A percentile compares a stretch with the other conserved stretches of the same genome.
Conservation (phyloP, 2,329 filamentous ascomycete genomes). For the Penicillium oxalicum region DNA sequence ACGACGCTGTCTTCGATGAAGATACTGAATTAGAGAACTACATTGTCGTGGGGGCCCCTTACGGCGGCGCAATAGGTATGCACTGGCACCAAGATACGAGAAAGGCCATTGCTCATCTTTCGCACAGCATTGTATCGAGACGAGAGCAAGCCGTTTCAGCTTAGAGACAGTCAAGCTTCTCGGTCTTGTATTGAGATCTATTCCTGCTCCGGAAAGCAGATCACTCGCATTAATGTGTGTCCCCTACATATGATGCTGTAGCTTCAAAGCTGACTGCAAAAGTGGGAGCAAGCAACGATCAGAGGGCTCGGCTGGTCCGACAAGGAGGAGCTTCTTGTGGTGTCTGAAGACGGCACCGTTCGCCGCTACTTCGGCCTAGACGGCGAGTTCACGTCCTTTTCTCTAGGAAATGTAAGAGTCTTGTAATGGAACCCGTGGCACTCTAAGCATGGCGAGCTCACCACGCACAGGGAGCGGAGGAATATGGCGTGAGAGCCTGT, state of each 20-base stretch:
- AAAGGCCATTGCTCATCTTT: neutral
- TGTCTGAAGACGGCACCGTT: slow-evolving; percentile 84
- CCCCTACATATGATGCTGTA: neutral
- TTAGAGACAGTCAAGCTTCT: slow-evolving; percentile 62
- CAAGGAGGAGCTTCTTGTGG: slow-evolving; percentile 82
- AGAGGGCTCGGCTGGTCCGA: slow-evolving; percentile 93
- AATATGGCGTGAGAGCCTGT: slow-evolving; percentile 80
- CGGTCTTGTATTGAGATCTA: slow-evolving; percentile 92
- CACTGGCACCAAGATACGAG: neutral
- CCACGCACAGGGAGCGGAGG: slow-evolving; percentile 62
- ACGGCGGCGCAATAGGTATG: slow-evolving; percentile 87
- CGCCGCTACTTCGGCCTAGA: slow-evolving; percentile 88
- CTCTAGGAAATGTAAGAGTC: slow-evolving; percentile 64
- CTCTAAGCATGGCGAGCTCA: slow-evolving; percentile 8
- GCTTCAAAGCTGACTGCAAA: slow-evolving; percentile 1
- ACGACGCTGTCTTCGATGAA: slow-evolving; percentile 86
- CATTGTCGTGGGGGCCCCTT: slow-evolving; percentile 83
- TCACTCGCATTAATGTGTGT: slow-evolving; percentile 65
- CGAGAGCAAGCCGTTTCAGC: slow-evolving; percentile 74
- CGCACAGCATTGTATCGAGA: slow-evolving; percentile 74
- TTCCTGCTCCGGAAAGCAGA: slow-evolving; percentile 82
- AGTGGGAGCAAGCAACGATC: slow-evolving; percentile 86
- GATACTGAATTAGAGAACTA: slow-evolving; percentile 95
- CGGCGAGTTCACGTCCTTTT: slow-evolving; percentile 91
- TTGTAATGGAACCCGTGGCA: no score